phyloP scores from a whole-genome alignment of 2,329 filamentous ascomycete species.

The Dissoconium aciculare region DNA sequence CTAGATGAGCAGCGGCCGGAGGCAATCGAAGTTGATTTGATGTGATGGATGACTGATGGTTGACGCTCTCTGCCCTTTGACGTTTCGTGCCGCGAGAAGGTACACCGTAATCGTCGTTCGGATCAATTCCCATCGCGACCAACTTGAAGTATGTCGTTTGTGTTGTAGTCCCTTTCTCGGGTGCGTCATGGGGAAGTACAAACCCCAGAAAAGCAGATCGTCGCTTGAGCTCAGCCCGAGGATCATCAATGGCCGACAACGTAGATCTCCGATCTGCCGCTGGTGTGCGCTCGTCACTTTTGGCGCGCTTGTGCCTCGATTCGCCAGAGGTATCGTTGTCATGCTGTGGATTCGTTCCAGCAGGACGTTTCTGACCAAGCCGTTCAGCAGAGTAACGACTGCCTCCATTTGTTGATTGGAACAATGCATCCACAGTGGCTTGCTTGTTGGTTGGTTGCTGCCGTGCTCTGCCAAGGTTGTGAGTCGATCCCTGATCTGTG shows the following conservation, averaged over 20 bases:
- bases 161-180: slow-evolving; percentile 26
- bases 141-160: slow-evolving; percentile 38
- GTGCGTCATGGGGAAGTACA: slow-evolving; percentile 15
- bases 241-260: not conserved
- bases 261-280: slow-evolving; percentile 14
- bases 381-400: slow-evolving; percentile 6
- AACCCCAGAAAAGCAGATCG: slow-evolving; percentile 21
- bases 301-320: slow-evolving; percentile 18
- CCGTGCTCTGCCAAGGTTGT: not conserved
- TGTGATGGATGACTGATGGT: not conserved
- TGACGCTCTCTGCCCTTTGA: slow-evolving; percentile 10
- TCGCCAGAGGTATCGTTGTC: not conserved
- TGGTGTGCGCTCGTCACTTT: slow-evolving; percentile 9
- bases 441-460: slow-evolving; percentile 4
- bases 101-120: slow-evolving; percentile 16
- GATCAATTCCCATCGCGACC: slow-evolving; percentile 35
- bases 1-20: not conserved
- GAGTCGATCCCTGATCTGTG: too few relatives aligned
- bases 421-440: slow-evolving; percentile 13
- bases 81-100: slow-evolving; percentile 15
- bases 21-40: not conserved
- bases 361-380: slow-evolving; percentile 16
- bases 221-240: slow-evolving; percentile 7
- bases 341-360: slow-evolving; percentile 5
- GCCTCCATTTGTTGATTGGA: slow-evolving; percentile 10